Percentiles rank a stretch among this genome's conserved stretches.
These are phyloP conservation scores for Aspergillus leporis DNA, from an alignment of 495 filamentous ascomycete genomes.

Conservation along the genomic window DNA sequence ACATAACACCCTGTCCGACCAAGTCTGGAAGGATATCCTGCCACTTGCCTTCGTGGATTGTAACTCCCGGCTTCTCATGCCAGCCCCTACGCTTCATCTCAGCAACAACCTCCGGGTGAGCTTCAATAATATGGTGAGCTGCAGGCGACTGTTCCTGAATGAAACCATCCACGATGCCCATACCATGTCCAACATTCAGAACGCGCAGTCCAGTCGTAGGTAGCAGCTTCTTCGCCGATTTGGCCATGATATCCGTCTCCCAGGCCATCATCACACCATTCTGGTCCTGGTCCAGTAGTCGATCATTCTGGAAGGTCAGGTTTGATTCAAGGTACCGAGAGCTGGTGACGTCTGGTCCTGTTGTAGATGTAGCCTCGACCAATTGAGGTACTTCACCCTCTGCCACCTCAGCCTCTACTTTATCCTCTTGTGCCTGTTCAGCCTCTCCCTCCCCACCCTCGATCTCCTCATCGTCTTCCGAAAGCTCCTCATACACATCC, in stretches of 20 bases:
- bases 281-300: slow-evolving; percentile 73
- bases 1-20: slow-evolving; percentile 65
- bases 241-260: slow-evolving; percentile 89
- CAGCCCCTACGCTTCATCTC: slow-evolving; percentile 65
- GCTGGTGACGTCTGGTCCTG: slow-evolving; percentile 54
- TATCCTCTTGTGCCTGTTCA: too few species aligned
- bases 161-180: slow-evolving; percentile 92
- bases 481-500: slow-evolving; percentile 75
- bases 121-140: slow-evolving; percentile 86
- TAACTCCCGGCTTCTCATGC: slow-evolving; percentile 63
- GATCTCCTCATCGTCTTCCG: slow-evolving; percentile 56
- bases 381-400: slow-evolving; percentile 30
- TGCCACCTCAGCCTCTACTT: too few species aligned
- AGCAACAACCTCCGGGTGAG: slow-evolving; percentile 78
- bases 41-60: slow-evolving; percentile 75
- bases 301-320: slow-evolving; percentile 71
- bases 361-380: slow-evolving; percentile 28
- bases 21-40: slow-evolving; percentile 77
- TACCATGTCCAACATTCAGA: slow-evolving; percentile 91
- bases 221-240: slow-evolving; percentile 65
- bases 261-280: slow-evolving; percentile 99
- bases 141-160: slow-evolving; percentile 68
- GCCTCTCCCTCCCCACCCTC: slow-evolving; percentile 24
- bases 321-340: slow-evolving; percentile 73
- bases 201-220: slow-evolving; percentile 63